These are phyloP conservation scores for Pleurotus sapidus DNA, from an alignment of 768 basidiomycete species.

Conservation along the genomic window DNA sequence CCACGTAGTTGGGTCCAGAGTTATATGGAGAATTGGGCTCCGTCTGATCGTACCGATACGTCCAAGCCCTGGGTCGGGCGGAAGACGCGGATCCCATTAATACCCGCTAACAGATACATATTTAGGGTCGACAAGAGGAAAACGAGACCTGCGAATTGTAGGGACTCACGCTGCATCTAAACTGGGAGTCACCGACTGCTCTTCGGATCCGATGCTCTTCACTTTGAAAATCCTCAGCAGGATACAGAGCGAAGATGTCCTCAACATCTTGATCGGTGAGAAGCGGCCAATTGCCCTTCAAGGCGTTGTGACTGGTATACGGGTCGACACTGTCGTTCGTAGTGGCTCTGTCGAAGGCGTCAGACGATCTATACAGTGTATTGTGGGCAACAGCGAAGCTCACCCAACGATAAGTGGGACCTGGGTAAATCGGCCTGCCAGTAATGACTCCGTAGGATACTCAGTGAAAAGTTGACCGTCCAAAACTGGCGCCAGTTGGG, in stretches of 20 bases:
- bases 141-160: neutral
- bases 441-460: conserved; percentile 44
- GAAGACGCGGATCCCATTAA: conserved; percentile 43
- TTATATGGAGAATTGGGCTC: conserved; percentile 33
- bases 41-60: conserved; percentile 58
- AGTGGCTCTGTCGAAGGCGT: conserved; percentile 34
- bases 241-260: conserved; percentile 39
- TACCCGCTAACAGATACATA: conserved; percentile 27
- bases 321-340: conserved; percentile 56
- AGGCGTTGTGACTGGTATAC: conserved; percentile 31
- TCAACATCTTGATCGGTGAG: conserved; percentile 37
- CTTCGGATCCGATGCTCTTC: conserved; percentile 38
- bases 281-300: conserved; percentile 41
- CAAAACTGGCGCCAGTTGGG: conserved; percentile 26
- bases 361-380: neutral
- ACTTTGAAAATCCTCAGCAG: conserved; percentile 39
- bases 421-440: conserved; percentile 38
- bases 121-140: neutral
- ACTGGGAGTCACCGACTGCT: conserved; percentile 43
- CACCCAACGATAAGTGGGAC: conserved; percentile 63
- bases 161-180: conserved; percentile 51
- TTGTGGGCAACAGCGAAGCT: conserved; percentile 10
- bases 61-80: conserved; percentile 36
- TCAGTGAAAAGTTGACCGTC: conserved; percentile 51
- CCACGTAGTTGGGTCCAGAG: conserved; percentile 28